Evolutionary conservation across 2,329 filamentous ascomycete genomes (phyloP), one percentile per base, ranked within the genome.

Genomic region (Colletotrichum caudatum): DNA sequence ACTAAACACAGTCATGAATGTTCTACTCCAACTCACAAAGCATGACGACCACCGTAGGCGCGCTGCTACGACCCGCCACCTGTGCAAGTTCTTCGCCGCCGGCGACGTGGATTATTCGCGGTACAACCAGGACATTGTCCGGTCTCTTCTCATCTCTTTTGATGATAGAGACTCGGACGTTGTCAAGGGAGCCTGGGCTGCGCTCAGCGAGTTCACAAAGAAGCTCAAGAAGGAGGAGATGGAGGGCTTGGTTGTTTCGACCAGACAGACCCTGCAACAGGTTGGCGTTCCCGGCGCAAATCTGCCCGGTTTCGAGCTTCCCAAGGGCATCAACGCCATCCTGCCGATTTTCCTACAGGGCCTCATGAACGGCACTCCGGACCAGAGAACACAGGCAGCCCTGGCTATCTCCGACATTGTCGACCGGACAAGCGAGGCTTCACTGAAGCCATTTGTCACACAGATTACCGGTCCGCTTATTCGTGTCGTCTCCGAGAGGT

Each of bases 391-490:
- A 35, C 93, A 97, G 80, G 91, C 96, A 69, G 96, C 97, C 57
- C 87, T 98, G 74, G 96, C 94, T 68, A 97, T 99, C 76, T 97
- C 95, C 2, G 97, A 99, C 79, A 93, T 99, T 75, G 92, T 98
- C 74, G 96, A 98, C 83, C 91, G 96, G 69, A 97, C 96, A 35
- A 95, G 92, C 80, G 90, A 94, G 75, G 92, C 94, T 71, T 91
- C 95, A 26, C 86, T 99, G 74, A 97, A 96, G 82, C 94, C 95
- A 9, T 98, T 97, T 78, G 96, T 99, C 72, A 98, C 95, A 39
- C 95, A 98, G 78, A 98, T 99, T 76, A 98, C 97, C 6, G 96
- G 96, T 79, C 96, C 97, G 29, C 89, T 99, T 65, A 99, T 99
- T 81, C 93, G 96, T 88, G 95, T 98, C 29, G 95, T 99, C 23